phyloP scores from a whole-genome alignment of 139 green algal species.

The Micromonas pusilla region DNA sequence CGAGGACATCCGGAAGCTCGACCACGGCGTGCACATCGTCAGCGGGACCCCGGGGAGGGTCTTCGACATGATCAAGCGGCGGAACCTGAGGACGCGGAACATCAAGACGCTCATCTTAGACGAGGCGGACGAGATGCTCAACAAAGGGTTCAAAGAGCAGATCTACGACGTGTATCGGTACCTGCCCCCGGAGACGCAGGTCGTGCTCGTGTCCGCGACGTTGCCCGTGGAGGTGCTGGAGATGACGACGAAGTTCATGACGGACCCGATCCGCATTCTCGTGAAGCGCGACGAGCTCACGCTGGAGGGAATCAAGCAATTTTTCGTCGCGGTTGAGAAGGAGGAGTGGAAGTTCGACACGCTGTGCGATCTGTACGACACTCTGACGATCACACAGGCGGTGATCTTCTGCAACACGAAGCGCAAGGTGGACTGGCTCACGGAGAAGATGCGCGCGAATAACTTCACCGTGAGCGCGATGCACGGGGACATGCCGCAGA shows the following conservation, averaged over 20 bases:
- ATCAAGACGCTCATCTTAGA: constrained; percentile 73
- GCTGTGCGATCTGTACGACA: constrained; percentile 98
- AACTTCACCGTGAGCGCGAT: constrained; percentile 97
- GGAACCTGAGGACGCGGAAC: constrained; percentile 55
- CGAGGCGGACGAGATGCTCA: constrained; percentile 98
- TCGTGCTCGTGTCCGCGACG: constrained; percentile 92
- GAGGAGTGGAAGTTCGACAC: constrained; percentile 99
- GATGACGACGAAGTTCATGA: constrained; percentile 99
- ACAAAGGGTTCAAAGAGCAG: constrained; percentile 97
- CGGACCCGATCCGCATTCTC: constrained; percentile 91
- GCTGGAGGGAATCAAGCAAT: constrained; percentile 99
- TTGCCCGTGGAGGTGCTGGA: constrained; percentile 91
- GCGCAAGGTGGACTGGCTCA: constrained; percentile 96
- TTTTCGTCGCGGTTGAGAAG: constrained; percentile 96
- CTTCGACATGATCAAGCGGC: constrained; percentile 97
- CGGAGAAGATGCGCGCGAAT: constrained; percentile 90
- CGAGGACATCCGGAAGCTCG: constrained; percentile 91
- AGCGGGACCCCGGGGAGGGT: constrained; percentile 93
- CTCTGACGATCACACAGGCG: constrained; percentile 96
- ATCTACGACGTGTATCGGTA: constrained; percentile 99
- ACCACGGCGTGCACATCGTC: constrained; percentile 86
- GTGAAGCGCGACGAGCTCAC: constrained; percentile 99
- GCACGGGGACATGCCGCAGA: constrained; percentile 98
- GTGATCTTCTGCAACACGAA: constrained; percentile 99
- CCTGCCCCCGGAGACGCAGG: constrained; percentile 74